Conservation (phyloP, 441 rosid species). For the Adansonia gregorii region DNA sequence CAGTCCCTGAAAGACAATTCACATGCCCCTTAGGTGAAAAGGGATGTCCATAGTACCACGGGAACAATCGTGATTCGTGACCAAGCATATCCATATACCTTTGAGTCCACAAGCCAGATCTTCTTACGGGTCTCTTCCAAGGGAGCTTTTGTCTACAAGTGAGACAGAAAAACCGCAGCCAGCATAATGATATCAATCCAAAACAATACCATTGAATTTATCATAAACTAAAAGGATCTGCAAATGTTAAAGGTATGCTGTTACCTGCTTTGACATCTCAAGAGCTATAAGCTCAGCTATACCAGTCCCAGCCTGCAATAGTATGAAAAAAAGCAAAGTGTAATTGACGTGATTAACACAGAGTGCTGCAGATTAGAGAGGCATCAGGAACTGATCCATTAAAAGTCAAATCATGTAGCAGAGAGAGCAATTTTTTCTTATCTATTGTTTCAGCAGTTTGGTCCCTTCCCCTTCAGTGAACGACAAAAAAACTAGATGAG, state of each 20-base stretch:
- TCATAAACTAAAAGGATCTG: not conserved
- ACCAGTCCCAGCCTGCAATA: conserved; percentile 52
- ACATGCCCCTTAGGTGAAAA: no score
- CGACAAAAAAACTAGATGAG: not conserved
- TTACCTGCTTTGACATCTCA: conserved; percentile 79
- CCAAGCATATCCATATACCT: conserved; percentile 41
- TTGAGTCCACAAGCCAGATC: conserved; percentile 95
- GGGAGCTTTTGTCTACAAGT: conserved; percentile 57
- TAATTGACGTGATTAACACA: no score
- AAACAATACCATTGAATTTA: not conserved
- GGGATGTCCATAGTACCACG: no score
- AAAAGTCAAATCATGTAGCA: not conserved
- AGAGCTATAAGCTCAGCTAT: conserved; percentile 90
- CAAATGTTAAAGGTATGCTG: not conserved
- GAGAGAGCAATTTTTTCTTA: not conserved
- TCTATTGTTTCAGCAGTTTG: not conserved
- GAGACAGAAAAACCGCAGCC: not conserved
- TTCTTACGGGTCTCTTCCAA: conserved; percentile 74
- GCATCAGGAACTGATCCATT: not conserved
- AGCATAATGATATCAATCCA: conserved; percentile 1
- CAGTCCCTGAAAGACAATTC: conserved; percentile 57
- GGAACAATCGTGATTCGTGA: no score
- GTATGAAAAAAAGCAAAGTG: not conserved
- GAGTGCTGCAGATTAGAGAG: not conserved
- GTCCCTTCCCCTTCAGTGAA: conserved; percentile 6